Percentiles rank a stretch among this genome's conserved stretches.
These are phyloP conservation scores for Fraxinus sp. DNA, from an alignment of 305 asterid species.

Conservation along the genomic window DNA sequence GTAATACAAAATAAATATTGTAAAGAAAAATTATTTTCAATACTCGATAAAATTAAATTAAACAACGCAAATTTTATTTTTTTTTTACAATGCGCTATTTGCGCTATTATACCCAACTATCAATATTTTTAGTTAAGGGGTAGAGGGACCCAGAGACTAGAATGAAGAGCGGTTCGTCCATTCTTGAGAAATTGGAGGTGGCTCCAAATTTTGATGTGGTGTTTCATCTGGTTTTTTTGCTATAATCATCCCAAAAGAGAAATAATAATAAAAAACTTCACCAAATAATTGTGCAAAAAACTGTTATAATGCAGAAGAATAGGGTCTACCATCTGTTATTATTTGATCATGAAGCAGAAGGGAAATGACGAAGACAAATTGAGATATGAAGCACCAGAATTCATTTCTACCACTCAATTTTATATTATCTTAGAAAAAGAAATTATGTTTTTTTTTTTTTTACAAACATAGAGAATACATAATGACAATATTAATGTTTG, in stretches of 20 bases:
- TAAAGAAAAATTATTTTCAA: neutral
- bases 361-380: neutral
- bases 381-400: neutral
- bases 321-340: slow-evolving; percentile 28
- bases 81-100: neutral
- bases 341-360: slow-evolving; percentile 15
- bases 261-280: neutral
- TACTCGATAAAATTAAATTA: too few species aligned
- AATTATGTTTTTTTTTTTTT: neutral
- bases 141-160: neutral
- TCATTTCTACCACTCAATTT: neutral
- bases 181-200: neutral
- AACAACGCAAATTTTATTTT: neutral
- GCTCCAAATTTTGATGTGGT: neutral
- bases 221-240: neutral
- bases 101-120: neutral
- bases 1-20: neutral
- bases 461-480: neutral
- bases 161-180: neutral
- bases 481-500: neutral
- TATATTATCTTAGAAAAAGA: neutral
- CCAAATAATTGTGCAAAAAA: slow-evolving; percentile 14
- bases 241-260: neutral
- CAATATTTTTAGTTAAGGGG: neutral
- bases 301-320: neutral